Evolutionary conservation across 495 filamentous ascomycete genomes (phyloP), one percentile per base, ranked within the genome.

Genomic region (Elaphomyces granulatus): DNA sequence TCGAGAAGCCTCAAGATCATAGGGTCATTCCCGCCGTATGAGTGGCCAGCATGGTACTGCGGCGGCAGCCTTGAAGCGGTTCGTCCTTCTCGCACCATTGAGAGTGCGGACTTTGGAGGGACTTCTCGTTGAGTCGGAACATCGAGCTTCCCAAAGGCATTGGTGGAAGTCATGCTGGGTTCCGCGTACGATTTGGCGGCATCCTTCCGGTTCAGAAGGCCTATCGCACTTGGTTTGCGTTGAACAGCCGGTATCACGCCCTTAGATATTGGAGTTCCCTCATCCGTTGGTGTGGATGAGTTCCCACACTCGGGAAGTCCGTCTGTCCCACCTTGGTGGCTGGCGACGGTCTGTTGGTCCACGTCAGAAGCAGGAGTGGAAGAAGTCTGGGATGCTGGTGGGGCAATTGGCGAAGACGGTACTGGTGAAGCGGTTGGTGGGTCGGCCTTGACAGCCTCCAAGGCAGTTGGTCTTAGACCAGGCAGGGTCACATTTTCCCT

Each of bases 21-120:
- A 4, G 88, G 92, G 49, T 99, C 86, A 53, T 86, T 81, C 2
- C 88, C 90, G n/a, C 64, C 59, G 51, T 95, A 95, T 0, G 79
- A 80, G 50, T 92, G 84, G 26, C 58, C 63, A 12, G 66, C 61
- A 40, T 58, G 52, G 54, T 68, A 50, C 9, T 62, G 58, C 3
- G 61, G 58, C 0, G 49, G 40, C 8, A 19, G 14, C 3, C 40
- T 32, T 4, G 38, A 23, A 36, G 43, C 55, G 37, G 41, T 40
- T 49, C 41, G 59, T 20, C 43, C 59, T 6, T 57, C 61, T 20
- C 54, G 44, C 3, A 59, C 49, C 15, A 46, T 49, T 15, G 68
- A 49, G 32, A 60, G 50, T 28, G 45, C 41, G 6, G 55, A 54
- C 38, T 51, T 48, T 44, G 53, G 52, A 36, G 49, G 46, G 8